Conservation (phyloP, 2,329 filamentous ascomycete genomes). For the Colletotrichum sp. region DNA sequence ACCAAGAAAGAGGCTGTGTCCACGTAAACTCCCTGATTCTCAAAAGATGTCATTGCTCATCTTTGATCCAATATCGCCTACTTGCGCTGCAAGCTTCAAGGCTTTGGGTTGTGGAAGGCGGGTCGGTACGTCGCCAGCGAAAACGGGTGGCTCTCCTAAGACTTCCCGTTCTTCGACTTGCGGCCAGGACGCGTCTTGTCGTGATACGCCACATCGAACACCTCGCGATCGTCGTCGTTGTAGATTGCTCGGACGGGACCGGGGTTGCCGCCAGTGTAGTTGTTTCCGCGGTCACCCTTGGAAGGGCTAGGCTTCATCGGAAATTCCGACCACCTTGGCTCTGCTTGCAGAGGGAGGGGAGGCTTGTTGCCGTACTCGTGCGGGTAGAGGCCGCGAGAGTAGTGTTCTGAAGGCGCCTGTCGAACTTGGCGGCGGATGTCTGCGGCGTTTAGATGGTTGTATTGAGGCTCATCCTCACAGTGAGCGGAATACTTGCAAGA, state of each 20-base stretch:
- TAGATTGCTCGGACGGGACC: background rate
- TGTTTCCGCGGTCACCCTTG: background rate
- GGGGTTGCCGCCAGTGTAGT: background rate
- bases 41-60: background rate
- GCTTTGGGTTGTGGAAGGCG: background rate
- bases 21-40: background rate
- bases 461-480: background rate
- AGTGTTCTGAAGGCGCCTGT: background rate
- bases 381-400: background rate
- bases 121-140: background rate
- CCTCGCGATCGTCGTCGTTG: background rate
- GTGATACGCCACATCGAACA: background rate
- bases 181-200: background rate
- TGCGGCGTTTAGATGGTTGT: background rate
- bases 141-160: background rate
- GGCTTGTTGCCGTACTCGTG: background rate
- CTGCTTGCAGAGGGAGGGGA: background rate
- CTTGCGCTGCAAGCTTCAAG: background rate
- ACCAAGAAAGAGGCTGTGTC: background rate
- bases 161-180: rapidly evolving
- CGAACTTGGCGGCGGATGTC: background rate
- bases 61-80: background rate
- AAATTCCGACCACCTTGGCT: background rate
- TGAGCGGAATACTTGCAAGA: background rate
- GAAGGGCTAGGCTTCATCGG: background rate